Conservation (phyloP, 106 monocot species). For the Phalaenopsis aphrodite region DNA sequence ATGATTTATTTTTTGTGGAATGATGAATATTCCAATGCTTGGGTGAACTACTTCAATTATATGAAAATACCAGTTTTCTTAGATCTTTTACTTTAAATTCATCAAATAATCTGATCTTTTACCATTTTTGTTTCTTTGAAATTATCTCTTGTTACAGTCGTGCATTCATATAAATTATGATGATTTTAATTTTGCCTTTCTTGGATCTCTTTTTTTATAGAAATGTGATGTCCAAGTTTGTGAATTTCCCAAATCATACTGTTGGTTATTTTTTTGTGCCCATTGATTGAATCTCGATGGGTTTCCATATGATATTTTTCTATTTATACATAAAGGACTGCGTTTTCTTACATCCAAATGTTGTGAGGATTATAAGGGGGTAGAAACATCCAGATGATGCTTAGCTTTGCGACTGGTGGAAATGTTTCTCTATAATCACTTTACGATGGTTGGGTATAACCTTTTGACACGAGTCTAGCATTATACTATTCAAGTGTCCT, state of each 20-base stretch:
- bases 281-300: not conserved
- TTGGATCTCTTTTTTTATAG: too few species aligned
- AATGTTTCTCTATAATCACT: not conserved
- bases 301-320: not conserved
- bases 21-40: too few species aligned
- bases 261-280: too few species aligned
- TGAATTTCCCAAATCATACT: too few species aligned
- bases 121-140: not conserved
- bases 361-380: not conserved
- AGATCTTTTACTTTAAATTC: not conserved
- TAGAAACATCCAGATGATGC: not conserved
- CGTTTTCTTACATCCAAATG: not conserved
- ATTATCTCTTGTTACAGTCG: not conserved
- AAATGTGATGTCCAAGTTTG: too few species aligned
- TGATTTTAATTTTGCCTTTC: not conserved
- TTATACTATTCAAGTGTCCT: not conserved
- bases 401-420: not conserved
- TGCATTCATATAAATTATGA: not conserved
- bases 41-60: too few species aligned
- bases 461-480: not conserved
- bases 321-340: not conserved
- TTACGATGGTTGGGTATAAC: not conserved
- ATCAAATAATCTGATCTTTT: not conserved
- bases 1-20: too few species aligned
- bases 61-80: not conserved